phyloP scores from a whole-genome alignment of 208 protist genomes.

The Leishmania amazonensis region DNA sequence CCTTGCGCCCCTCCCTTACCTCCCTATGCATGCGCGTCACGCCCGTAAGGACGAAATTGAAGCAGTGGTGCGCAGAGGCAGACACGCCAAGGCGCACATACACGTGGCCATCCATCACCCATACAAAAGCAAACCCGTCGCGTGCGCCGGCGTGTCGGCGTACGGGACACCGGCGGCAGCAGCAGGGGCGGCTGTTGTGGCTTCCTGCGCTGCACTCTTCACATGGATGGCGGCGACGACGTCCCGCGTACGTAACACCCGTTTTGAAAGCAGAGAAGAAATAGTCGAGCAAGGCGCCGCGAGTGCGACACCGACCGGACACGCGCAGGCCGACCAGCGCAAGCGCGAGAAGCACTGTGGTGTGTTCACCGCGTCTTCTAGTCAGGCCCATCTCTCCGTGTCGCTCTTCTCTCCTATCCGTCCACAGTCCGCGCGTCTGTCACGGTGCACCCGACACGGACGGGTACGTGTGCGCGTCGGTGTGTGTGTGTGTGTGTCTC shows the following conservation, averaged over 20 bases:
- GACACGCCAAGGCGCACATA: neutral
- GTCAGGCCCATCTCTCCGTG: neutral
- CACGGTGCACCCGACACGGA: too few species aligned
- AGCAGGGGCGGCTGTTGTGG: neutral
- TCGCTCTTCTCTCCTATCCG: neutral
- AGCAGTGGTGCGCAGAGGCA: neutral
- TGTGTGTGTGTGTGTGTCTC: too few species aligned
- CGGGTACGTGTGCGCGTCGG: too few species aligned
- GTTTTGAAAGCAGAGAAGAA: too few species aligned
- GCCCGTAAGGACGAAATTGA: neutral
- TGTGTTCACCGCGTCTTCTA: neutral
- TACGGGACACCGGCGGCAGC: neutral
- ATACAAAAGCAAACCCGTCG: neutral
- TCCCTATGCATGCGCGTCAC: neutral
- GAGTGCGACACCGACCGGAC: neutral
- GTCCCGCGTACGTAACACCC: too few species aligned
- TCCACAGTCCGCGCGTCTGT: neutral
- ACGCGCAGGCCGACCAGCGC: neutral
- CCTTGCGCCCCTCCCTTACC: neutral
- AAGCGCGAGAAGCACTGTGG: neutral
- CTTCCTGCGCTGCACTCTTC: neutral
- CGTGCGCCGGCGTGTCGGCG: neutral
- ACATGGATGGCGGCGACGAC: too few species aligned
- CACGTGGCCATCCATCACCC: neutral
- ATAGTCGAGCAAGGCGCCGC: neutral